Percentiles rank a stretch among this genome's conserved stretches.
Conservation (phyloP, 2,329 filamentous ascomycete species). For the Fusarium guadeloupense region DNA sequence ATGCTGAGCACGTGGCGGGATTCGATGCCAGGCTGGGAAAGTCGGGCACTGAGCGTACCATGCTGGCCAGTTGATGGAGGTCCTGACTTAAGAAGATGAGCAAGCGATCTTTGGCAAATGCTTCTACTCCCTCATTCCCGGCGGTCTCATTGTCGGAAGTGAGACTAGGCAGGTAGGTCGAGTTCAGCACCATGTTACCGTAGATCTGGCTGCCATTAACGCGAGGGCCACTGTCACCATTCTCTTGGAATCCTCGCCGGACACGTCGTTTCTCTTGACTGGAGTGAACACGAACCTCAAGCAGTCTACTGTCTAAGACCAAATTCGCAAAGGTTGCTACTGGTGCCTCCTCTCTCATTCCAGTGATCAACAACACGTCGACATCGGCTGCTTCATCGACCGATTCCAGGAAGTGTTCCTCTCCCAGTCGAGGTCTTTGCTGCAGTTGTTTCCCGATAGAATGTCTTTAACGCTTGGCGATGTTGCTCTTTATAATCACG, state of each 20-base stretch:
- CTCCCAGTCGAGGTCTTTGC: slow-evolving; percentile 55
- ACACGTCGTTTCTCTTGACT: slow-evolving; percentile 48
- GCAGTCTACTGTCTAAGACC: slow-evolving; percentile 59
- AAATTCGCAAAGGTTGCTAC: slow-evolving; percentile 63
- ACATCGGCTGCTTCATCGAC: slow-evolving; percentile 53
- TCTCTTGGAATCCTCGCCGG: slow-evolving; percentile 46
- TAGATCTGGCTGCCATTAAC: background rate
- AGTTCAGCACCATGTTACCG: background rate
- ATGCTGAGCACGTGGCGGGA: slow-evolving; percentile 70
- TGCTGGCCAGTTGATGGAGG: slow-evolving; percentile 56
- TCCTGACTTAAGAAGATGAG: slow-evolving; percentile 58
- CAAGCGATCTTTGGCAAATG: slow-evolving; percentile 55
- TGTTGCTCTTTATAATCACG: slow-evolving; percentile 71
- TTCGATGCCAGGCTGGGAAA: slow-evolving; percentile 62
- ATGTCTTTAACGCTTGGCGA: slow-evolving; percentile 60
- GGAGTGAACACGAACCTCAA: slow-evolving; percentile 63
- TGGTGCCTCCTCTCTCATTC: slow-evolving; percentile 69
- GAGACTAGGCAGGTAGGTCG: slow-evolving; percentile 52
- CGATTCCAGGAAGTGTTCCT: slow-evolving; percentile 61
- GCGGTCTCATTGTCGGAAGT: slow-evolving; percentile 61
- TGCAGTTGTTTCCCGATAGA: slow-evolving; percentile 58
- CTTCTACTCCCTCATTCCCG: slow-evolving; percentile 50
- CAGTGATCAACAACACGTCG: slow-evolving; percentile 69
- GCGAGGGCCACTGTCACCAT: background rate
- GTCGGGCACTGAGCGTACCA: slow-evolving; percentile 59